phyloP scores from a whole-genome alignment of 306 rosid species.

The Rubus parviflorus region DNA sequence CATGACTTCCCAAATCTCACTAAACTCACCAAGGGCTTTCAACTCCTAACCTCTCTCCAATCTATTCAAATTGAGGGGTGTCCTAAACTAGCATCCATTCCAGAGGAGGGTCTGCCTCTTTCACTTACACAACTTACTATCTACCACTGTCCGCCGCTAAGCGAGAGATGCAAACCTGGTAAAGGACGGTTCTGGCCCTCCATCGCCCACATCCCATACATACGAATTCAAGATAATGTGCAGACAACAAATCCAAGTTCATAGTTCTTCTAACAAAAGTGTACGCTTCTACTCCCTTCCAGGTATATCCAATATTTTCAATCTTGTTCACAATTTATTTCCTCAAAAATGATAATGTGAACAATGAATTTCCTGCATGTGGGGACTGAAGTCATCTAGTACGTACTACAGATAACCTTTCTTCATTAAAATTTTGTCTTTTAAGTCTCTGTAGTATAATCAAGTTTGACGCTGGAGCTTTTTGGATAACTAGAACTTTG shows the following conservation, averaged over 20 bases:
- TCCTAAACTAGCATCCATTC: conserved; percentile 6
- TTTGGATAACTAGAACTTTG: no score
- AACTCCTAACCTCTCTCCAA: not conserved
- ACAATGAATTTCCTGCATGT: no score
- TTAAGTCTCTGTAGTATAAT: no score
- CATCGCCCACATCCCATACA: not conserved
- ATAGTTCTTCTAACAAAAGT: rapidly evolving
- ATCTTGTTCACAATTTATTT: no score
- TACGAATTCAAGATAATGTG: not conserved
- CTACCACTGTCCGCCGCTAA: not conserved
- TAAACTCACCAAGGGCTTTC: not conserved
- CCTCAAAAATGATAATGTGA: no score
- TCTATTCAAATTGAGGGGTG: not conserved
- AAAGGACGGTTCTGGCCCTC: not conserved
- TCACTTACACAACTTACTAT: not conserved
- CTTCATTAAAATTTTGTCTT: no score
- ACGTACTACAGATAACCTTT: no score
- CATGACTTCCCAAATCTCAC: not conserved
- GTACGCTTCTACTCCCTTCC: no score
- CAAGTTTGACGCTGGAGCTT: no score
- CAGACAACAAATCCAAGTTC: no score
- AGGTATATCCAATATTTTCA: no score
- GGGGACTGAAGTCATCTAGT: no score
- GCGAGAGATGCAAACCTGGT: not conserved
- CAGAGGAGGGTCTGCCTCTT: conserved; percentile 1